Evolutionary conservation across 495 filamentous ascomycete genomes (phyloP), one percentile per base, ranked within the genome.

Genomic region (Acidomyces sp.): DNA sequence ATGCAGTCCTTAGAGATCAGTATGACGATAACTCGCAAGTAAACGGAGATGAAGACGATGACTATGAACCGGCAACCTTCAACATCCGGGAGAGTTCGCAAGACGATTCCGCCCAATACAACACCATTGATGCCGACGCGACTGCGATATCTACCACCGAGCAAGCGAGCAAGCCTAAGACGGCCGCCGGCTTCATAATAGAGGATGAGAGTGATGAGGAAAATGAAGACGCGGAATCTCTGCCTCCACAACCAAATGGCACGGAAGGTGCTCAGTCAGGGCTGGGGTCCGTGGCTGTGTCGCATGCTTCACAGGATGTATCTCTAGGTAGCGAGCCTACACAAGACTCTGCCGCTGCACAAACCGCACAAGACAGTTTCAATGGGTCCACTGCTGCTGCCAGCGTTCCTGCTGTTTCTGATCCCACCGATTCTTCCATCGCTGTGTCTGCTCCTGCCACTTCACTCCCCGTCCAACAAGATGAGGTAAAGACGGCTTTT

Each of bases 131-230:
- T 6, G 12, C 31, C 6, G 9, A 9, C 15, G 6, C 25, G 12
- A 11, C 25, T 18, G 6, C 32, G 4, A 18, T 9, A 10, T 7
- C 38, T 15, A n/a, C 32, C 23, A 23, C 32, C 12, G 39, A 43
- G 32, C 46, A 31, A 41, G 46, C 41, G 21, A 31, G 11, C 27
- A 46, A 48, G 43, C 70, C 77, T 40, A 77, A 75, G 58, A 84
- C 73, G 27, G 77, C 77, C 47, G 82, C 79, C 51, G 84, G 83
- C 46, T 87, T 88, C 68, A 67, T 85, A 56, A 75, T 78, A 49
- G 81, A 82, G 62, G 79, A 83, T 37, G 53, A 57, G 27, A 56
- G 62, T 40, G 63, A 66, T 27, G 62, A 60, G 46, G 59, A 75
- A 58, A 72, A 74, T 49, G 64, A 67, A 23, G 66, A 71, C 12